Evolutionary conservation across 2,329 filamentous ascomycete species (phyloP).

Genomic region (Cladophialophora yegresii): DNA sequence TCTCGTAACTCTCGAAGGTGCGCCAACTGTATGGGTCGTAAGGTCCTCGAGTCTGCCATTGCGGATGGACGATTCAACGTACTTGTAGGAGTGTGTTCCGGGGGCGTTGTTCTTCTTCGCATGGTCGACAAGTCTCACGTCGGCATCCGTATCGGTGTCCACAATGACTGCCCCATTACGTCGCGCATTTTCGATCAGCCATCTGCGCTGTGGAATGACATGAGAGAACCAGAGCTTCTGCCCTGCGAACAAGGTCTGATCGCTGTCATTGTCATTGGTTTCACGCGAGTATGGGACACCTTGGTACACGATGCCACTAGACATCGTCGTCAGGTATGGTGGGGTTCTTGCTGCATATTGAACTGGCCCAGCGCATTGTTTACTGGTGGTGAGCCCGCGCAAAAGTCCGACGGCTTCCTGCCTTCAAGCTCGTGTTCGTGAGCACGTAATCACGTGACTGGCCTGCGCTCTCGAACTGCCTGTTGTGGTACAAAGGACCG

Average conservation of each 20-base stretch:
- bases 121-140: conserved; percentile 63
- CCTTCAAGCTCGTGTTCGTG: neutral
- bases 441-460: conserved; percentile 9
- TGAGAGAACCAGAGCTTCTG: conserved; percentile 61
- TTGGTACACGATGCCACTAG: conserved; percentile 25
- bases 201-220: conserved; percentile 54
- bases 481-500: neutral
- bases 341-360: neutral
- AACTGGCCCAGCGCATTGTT: conserved; percentile 3
- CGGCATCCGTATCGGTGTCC: conserved; percentile 56
- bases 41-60: conserved; percentile 53
- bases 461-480: no score
- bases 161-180: conserved; percentile 59
- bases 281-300: conserved; percentile 27
- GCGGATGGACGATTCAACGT: conserved; percentile 58
- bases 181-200: conserved; percentile 44
- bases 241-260: conserved; percentile 53
- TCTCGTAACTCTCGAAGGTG: conserved; percentile 44
- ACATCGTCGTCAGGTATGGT: conserved; percentile 9
- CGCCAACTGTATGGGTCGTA: conserved; percentile 52
- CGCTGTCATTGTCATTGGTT: conserved; percentile 18
- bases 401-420: neutral
- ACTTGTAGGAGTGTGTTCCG: conserved; percentile 60
- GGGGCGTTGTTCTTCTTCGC: conserved; percentile 50
- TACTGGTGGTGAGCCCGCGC: neutral